Evolutionary conservation across 2,329 filamentous ascomycete species (phyloP), one percentile per base, ranked within the genome.

Genomic region (Mycogone perniciosa): DNA sequence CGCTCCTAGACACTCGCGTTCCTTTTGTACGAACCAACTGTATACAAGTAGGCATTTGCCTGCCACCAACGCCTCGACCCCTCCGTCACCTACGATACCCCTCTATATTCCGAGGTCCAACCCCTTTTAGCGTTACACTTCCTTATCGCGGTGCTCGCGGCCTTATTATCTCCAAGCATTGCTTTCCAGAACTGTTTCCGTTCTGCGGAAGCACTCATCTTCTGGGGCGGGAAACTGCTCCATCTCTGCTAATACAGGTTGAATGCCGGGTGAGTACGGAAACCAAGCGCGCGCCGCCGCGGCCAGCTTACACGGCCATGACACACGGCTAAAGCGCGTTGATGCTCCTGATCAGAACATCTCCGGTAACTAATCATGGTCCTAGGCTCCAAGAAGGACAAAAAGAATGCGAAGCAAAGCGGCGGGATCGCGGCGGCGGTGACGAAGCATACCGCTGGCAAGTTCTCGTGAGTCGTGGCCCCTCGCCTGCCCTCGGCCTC

Each of bases 391-490:
- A 54, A 77, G 71, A 79, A 77, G 65, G 69, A 75, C 61, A 75
- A 69, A 65, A 80, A 77, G 68, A 68, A 78, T 76, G 75, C 71
- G 64, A 78, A 71, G 73, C 75, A 78, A 60, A 68, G 67, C 61
- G 72, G 75, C 60, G 72, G 74, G 59, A 76, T 79, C 60, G 71
- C 74, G 58, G 75, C 76, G 44, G 75, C 75, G 66, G 71, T 78
- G 69, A 77, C 72, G 56, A 76, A 73, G 62, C 74, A 79, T 59
- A 71, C 71, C 59, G 68, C 73, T 62, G 72, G 71, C 61, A 77
- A 75, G 66, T 75, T 77, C 67, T 67, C 70, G 76, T 79, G 70
- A 59, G 76, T 72, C 48, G 37, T 26, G 30, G 34, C 44, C 39
- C 37, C 48, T 44, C 45, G 38, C 46, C 49, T 27, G 31, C 52